These are phyloP conservation scores for Septoria linicola DNA, from an alignment of 2,329 filamentous ascomycete genomes.

Conservation along the genomic window DNA sequence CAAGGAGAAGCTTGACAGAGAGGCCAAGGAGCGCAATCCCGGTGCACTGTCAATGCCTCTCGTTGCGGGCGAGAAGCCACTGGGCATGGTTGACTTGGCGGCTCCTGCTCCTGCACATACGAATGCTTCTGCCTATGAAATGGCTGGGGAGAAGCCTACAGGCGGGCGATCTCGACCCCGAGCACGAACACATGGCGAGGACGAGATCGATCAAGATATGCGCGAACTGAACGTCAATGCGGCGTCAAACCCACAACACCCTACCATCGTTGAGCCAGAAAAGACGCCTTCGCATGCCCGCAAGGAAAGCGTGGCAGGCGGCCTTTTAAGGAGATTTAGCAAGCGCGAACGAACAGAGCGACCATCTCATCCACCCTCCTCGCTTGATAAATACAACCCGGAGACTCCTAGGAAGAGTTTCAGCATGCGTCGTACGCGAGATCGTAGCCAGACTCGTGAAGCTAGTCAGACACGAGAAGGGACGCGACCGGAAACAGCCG, in stretches of 20 bases:
- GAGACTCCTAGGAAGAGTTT: conserved; percentile 83
- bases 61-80: conserved; percentile 55
- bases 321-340: conserved; percentile 84
- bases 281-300: conserved; percentile 55
- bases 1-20: conserved; percentile 87
- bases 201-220: conserved; percentile 74
- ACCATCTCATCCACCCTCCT: conserved; percentile 67
- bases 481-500: conserved; percentile 55
- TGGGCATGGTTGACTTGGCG: conserved; percentile 70
- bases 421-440: conserved; percentile 67
- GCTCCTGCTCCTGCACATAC: conserved; percentile 86
- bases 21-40: conserved; percentile 60
- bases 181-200: conserved; percentile 90
- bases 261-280: conserved; percentile 46
- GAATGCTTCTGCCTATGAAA: conserved; percentile 79
- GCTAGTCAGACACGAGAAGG: conserved; percentile 40
- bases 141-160: conserved; percentile 83
- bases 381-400: conserved; percentile 72
- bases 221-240: conserved; percentile 64
- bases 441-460: conserved; percentile 45
- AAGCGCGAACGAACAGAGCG: conserved; percentile 69
- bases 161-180: conserved; percentile 79
- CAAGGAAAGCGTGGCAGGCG: conserved; percentile 84
- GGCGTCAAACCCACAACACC: conserved; percentile 45
- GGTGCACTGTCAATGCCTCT: conserved; percentile 59